These are phyloP conservation scores for Nemania serpens DNA, from an alignment of 2,329 filamentous ascomycete species.

Conservation along the genomic window DNA sequence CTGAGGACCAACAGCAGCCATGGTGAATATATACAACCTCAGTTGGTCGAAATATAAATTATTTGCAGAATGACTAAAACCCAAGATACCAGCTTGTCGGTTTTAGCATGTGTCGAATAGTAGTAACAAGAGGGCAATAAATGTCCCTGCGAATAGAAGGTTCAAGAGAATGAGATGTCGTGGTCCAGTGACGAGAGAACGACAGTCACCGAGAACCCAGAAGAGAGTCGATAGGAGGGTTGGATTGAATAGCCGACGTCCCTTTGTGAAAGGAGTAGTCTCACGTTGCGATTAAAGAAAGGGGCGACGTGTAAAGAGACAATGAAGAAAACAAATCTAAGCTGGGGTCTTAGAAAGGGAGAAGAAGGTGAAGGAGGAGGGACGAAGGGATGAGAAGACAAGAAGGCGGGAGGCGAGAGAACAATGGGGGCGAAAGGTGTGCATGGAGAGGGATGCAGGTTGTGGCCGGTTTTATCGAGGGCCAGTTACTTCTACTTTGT, in stretches of 20 bases:
- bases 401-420: background rate
- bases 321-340: constrained; percentile 16
- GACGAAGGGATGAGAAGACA: background rate
- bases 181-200: background rate
- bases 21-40: constrained; percentile 25
- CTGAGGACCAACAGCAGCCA: constrained; percentile 31
- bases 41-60: constrained; percentile 16
- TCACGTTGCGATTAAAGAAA: constrained; percentile 18
- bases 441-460: constrained; percentile 18
- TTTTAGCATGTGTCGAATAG: constrained; percentile 21
- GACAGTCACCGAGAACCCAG: background rate
- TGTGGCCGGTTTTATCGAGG: constrained; percentile 23
- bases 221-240: background rate
- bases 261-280: constrained; percentile 16
- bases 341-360: constrained; percentile 11
- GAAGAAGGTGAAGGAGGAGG: background rate
- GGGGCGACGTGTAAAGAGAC: background rate
- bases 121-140: background rate
- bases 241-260: constrained; percentile 1
- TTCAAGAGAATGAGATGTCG: constrained; percentile 5
- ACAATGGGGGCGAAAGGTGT: constrained; percentile 21
- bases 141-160: background rate
- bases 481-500: no score
- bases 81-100: constrained; percentile 39
- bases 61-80: constrained; percentile 28